Evolutionary conservation across 805 yeast species (phyloP).

Genomic region (Metschnikowia koreensis): DNA sequence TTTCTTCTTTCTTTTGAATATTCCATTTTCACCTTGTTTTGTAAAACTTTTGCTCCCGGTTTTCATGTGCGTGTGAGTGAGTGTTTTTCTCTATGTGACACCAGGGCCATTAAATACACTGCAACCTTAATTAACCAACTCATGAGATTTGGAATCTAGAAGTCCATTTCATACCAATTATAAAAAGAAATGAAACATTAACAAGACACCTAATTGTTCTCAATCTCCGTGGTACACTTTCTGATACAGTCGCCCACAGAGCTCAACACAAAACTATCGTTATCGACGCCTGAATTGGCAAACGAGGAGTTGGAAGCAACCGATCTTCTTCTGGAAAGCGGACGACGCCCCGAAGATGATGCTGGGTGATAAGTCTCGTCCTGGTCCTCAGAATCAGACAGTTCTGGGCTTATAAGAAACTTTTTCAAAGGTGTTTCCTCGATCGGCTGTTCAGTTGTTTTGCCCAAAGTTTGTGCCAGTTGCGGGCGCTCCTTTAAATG

Average conservation of each 20-base stretch:
- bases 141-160: not conserved
- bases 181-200: too few relatives aligned
- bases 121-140: not conserved
- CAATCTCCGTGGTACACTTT: conserved; percentile 38
- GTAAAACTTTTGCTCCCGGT: too few relatives aligned
- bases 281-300: conserved; percentile 20
- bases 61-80: too few relatives aligned
- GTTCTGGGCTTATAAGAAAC: conserved; percentile 27
- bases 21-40: too few relatives aligned
- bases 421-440: conserved; percentile 8
- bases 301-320: conserved; percentile 13
- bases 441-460: not conserved
- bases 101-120: too few relatives aligned
- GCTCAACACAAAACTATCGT: conserved; percentile 37
- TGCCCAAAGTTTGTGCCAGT: not conserved
- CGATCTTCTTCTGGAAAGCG: conserved; percentile 16
- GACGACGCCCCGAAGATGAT: conserved; percentile 4
- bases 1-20: too few relatives aligned
- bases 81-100: too few relatives aligned
- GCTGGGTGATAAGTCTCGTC: conserved; percentile 11
- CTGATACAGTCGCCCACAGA: conserved; percentile 42
- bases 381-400: conserved; percentile 23
- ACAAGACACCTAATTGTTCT: conserved; percentile 19
- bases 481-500: conserved; percentile 18
- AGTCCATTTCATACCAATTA: too few relatives aligned